These are phyloP conservation scores for Prunus davidiana DNA, from an alignment of 306 rosid species.

Conservation along the genomic window DNA sequence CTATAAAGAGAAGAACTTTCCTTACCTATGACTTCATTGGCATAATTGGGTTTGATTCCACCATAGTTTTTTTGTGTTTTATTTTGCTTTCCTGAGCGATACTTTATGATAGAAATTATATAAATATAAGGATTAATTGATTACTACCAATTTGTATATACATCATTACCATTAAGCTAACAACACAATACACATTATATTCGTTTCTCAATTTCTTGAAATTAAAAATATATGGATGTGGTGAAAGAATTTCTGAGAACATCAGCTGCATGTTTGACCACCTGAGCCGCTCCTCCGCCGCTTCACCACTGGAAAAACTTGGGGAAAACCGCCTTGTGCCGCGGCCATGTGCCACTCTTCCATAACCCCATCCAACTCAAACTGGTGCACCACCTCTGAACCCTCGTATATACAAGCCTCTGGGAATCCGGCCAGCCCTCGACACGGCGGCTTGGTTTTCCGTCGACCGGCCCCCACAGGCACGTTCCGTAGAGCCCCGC, in stretches of 20 bases:
- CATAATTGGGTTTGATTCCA: background rate
- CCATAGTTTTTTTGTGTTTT: background rate
- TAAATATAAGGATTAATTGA: background rate
- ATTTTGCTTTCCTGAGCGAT: background rate
- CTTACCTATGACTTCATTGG: background rate
- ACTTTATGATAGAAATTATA: background rate
- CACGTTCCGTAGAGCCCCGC: constrained; percentile 88
- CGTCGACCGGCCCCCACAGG: constrained; percentile 82
- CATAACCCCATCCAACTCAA: constrained; percentile 44
- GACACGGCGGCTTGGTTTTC: constrained; percentile 54
- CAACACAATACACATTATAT: background rate
- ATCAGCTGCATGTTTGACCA: constrained; percentile 39
- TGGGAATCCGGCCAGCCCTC: constrained; percentile 27
- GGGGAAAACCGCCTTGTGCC: constrained; percentile 39
- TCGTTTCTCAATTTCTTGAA: constrained; percentile 6
- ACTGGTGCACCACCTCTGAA: constrained; percentile 38
- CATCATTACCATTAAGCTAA: background rate
- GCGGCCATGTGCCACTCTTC: constrained; percentile 52
- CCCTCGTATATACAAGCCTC: constrained; percentile 44
- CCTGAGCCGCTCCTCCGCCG: constrained; percentile 49
- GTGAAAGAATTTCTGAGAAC: background rate
- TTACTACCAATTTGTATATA: background rate
- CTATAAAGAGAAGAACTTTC: background rate
- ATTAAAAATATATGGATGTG: background rate
- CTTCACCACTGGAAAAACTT: constrained; percentile 47